A percentile compares a stretch with the other conserved stretches of the same genome.
phyloP scores from a whole-genome alignment of 1,284 basidiomycete genomes.

The Earliella scabrosa region DNA sequence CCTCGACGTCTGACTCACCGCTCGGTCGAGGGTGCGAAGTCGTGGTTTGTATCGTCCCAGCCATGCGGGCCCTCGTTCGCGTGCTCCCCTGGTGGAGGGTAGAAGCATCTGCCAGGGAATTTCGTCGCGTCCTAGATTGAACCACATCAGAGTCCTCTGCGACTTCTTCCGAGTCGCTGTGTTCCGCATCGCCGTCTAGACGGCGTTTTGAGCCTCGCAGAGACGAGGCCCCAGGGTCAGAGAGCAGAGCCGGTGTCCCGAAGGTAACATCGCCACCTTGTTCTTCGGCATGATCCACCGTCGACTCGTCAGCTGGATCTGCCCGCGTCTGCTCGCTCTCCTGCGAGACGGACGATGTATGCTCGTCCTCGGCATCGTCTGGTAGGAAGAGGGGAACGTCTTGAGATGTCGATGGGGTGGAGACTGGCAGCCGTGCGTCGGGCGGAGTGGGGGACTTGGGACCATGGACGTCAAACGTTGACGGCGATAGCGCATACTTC shows the following conservation, averaged over 20 bases:
- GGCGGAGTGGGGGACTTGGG: constrained; percentile 4
- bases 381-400: constrained; percentile 17
- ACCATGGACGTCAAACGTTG: constrained; percentile 63
- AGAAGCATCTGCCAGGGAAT: too few relatives aligned
- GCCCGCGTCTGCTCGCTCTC: not conserved
- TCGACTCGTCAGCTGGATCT: not conserved
- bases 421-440: too few relatives aligned
- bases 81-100: too few relatives aligned
- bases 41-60: too few relatives aligned
- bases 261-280: constrained; percentile 8
- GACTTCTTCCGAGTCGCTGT: too few relatives aligned
- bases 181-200: too few relatives aligned
- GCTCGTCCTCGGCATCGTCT: not conserved
- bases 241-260: constrained; percentile 10
- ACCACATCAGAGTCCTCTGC: too few relatives aligned
- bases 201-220: not conserved
- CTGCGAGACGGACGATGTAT: not conserved
- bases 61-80: too few relatives aligned
- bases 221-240: not conserved
- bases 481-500: constrained; percentile 68
- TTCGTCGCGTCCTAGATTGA: too few relatives aligned
- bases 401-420: not conserved
- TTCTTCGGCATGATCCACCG: not conserved
- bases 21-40: too few relatives aligned
- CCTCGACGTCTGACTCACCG: too few relatives aligned